These are phyloP conservation scores for Lepiota venenata DNA, from an alignment of 768 basidiomycete species.

Conservation along the genomic window DNA sequence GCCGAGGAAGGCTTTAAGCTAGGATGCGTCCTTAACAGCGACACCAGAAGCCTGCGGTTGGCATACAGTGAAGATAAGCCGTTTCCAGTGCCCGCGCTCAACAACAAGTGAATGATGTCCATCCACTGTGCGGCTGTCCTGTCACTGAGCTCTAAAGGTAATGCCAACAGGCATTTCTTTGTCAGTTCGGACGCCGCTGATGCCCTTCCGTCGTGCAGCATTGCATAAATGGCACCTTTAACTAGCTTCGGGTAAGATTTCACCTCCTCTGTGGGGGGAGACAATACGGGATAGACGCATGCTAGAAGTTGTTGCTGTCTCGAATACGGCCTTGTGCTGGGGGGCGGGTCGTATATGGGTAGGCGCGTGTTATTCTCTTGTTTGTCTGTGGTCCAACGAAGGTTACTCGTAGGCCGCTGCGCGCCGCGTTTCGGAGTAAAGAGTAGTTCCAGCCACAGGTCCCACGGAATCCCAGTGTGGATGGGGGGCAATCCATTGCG, in stretches of 20 bases:
- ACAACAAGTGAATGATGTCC: conserved; percentile 51
- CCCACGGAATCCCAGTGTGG: conserved; percentile 31
- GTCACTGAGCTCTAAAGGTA: conserved; percentile 40
- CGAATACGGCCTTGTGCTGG: conserved; percentile 9
- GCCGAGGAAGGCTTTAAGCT: conserved; percentile 52
- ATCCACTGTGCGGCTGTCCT: conserved; percentile 35
- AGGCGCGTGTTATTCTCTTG: not conserved
- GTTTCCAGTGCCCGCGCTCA: conserved; percentile 22
- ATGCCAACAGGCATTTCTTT: conserved; percentile 41
- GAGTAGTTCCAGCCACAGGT: conserved; percentile 51
- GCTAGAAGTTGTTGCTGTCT: conserved; percentile 16
- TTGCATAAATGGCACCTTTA: conserved; percentile 31
- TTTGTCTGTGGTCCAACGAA: conserved; percentile 1
- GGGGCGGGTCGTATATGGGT: not conserved
- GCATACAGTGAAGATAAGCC: conserved; percentile 43
- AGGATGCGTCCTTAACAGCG: conserved; percentile 43
- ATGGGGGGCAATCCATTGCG: conserved; percentile 4
- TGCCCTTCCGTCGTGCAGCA: conserved; percentile 39
- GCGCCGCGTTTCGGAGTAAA: conserved; percentile 26
- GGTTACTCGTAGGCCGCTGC: conserved; percentile 18
- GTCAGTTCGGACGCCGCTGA: conserved; percentile 42
- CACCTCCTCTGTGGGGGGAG: not conserved
- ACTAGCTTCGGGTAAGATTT: not conserved
- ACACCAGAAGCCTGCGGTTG: conserved; percentile 39
- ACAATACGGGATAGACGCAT: conserved; percentile 14